phyloP scores from a whole-genome alignment of 1,139 yeast genomes.

The Suhomyces taliae region DNA sequence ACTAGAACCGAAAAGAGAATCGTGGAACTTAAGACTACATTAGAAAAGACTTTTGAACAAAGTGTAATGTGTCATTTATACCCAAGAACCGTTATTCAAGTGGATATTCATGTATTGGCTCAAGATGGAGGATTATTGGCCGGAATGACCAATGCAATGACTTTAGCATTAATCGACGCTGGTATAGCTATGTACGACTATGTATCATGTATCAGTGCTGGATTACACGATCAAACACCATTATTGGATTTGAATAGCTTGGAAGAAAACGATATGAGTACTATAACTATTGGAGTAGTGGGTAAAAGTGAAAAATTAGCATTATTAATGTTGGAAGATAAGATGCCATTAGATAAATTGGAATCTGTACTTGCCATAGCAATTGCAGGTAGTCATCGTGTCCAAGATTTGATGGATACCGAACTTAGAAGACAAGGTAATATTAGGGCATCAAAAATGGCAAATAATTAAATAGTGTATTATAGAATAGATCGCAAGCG shows the following conservation, averaged over 20 bases:
- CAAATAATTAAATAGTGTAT: slow-evolving; percentile 9
- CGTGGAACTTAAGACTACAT: slow-evolving; percentile 70
- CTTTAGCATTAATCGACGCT: slow-evolving; percentile 89
- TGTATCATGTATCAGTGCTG: slow-evolving; percentile 78
- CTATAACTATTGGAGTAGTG: slow-evolving; percentile 77
- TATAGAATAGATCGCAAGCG: slow-evolving; percentile 2
- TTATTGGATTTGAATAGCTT: slow-evolving; percentile 76
- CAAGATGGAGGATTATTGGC: slow-evolving; percentile 91
- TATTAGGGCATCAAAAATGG: slow-evolving; percentile 34
- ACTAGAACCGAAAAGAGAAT: slow-evolving; percentile 65
- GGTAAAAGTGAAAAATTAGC: slow-evolving; percentile 82
- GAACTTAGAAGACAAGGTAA: slow-evolving; percentile 76
- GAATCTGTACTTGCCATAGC: slow-evolving; percentile 81
- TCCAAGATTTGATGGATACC: slow-evolving; percentile 82
- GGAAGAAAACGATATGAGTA: slow-evolving; percentile 83
- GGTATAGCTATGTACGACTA: slow-evolving; percentile 95
- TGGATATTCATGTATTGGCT: slow-evolving; percentile 74
- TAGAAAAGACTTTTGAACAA: slow-evolving; percentile 79
- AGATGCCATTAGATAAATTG: slow-evolving; percentile 77
- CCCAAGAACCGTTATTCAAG: slow-evolving; percentile 77
- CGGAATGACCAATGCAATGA: slow-evolving; percentile 80
- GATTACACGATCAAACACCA: slow-evolving; percentile 73
- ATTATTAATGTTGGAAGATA: slow-evolving; percentile 74
- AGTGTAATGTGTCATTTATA: slow-evolving; percentile 73
- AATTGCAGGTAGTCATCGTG: slow-evolving; percentile 82